These are phyloP conservation scores for Phytophthora europaea DNA, from an alignment of 352 stramenopile species.

Conservation along the genomic window DNA sequence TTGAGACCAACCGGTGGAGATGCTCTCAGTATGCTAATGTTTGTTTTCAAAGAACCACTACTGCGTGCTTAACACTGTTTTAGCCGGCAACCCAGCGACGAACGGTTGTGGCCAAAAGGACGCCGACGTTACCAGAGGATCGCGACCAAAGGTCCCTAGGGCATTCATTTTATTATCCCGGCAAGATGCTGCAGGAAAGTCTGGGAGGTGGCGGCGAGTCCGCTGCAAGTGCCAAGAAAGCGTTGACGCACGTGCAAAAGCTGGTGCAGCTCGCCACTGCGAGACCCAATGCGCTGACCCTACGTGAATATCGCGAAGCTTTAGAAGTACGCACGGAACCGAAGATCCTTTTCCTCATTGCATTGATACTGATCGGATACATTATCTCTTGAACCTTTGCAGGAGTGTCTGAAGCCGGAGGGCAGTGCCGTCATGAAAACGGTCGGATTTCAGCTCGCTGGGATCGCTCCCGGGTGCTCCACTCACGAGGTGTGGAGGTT, in stretches of 20 bases:
- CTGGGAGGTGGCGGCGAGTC: constrained; percentile 51
- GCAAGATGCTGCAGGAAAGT: constrained; percentile 60
- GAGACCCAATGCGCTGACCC: constrained; percentile 65
- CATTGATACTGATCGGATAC: neutral
- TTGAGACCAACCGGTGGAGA: too few species aligned
- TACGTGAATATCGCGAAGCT: constrained; percentile 67
- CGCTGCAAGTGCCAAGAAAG: constrained; percentile 55
- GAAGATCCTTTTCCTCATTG: neutral
- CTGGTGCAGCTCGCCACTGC: constrained; percentile 64
- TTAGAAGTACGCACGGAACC: constrained; percentile 49
- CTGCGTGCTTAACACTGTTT: too few species aligned
- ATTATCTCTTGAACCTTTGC: constrained; percentile 1
- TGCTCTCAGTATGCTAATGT: too few species aligned
- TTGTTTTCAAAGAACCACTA: too few species aligned
- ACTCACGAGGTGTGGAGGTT: constrained; percentile 74
- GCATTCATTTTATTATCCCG: neutral
- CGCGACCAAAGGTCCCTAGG: neutral
- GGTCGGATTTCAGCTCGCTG: constrained; percentile 76
- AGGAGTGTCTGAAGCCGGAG: constrained; percentile 81
- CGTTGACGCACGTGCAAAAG: constrained; percentile 67
- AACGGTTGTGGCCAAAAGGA: neutral
- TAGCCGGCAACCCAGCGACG: too few species aligned
- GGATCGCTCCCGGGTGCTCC: constrained; percentile 59
- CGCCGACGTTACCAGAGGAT: neutral
- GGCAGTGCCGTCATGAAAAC: constrained; percentile 67